phyloP scores from a whole-genome alignment of 805 yeast species.

The Starmerella bombi region DNA sequence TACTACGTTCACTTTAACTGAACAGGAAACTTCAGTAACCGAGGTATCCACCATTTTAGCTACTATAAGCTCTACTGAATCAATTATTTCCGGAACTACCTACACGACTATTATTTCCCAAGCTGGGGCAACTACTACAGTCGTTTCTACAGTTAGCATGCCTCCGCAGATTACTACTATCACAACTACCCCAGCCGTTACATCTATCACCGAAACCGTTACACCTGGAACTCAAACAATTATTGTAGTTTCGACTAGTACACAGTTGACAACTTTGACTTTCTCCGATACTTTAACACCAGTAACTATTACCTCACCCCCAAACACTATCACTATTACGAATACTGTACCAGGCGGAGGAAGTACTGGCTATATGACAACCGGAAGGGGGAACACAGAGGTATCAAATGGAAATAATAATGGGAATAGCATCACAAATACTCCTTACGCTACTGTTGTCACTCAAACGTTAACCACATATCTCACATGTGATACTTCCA shows the following conservation, averaged over 20 bases:
- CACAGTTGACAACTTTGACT: constrained; percentile 2
- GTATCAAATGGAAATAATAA: not conserved
- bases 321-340: constrained; percentile 5
- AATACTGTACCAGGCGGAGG: no score
- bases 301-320: constrained; percentile 3
- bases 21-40: constrained; percentile 2
- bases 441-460: not conserved
- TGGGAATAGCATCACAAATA: constrained; percentile 1
- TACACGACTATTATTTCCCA: constrained; percentile 6
- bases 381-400: not conserved
- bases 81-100: constrained; percentile 8
- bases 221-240: constrained; percentile 11
- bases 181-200: constrained; percentile 3
- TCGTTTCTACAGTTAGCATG: constrained; percentile 9
- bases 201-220: constrained; percentile 7
- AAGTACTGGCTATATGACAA: not conserved
- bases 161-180: constrained; percentile 1
- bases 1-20: constrained; percentile 6
- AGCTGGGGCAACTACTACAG: constrained; percentile 2
- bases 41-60: constrained; percentile 6
- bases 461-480: not conserved
- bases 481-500: not conserved
- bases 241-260: constrained; percentile 1
- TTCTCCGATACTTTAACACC: constrained; percentile 1
- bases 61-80: not conserved